Percentiles rank a stretch among this genome's conserved stretches.
These are phyloP conservation scores for Lindgomyces ingoldianus DNA, from an alignment of 495 filamentous ascomycete species.

Conservation along the genomic window DNA sequence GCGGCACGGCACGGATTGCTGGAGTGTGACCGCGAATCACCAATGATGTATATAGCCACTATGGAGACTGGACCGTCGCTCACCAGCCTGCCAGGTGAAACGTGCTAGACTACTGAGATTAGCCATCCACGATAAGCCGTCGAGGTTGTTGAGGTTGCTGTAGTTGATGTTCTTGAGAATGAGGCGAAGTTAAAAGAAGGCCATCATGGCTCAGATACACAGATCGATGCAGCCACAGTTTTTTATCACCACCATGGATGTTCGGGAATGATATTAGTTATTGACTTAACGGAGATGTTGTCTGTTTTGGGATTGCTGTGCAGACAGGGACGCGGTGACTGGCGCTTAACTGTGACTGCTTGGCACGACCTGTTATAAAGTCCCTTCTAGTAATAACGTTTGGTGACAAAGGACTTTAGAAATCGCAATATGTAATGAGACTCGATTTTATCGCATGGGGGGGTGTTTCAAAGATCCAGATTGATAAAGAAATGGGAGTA, in stretches of 20 bases:
- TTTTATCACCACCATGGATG: not conserved
- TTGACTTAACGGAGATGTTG: not conserved
- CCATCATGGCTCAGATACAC: not conserved
- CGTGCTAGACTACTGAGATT: not conserved
- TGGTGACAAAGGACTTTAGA: not conserved
- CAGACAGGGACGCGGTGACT: not conserved
- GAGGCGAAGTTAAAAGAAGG: not conserved
- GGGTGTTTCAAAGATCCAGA: too few relatives aligned
- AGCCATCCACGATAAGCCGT: not conserved
- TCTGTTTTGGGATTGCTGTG: conserved; percentile 8
- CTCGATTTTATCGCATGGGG: not conserved
- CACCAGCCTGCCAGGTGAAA: conserved; percentile 1
- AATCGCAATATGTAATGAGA: conserved; percentile 7
- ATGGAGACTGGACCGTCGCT: conserved; percentile 3
- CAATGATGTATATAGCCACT: conserved; percentile 1
- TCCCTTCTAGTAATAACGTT: not conserved
- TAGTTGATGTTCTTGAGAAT: not conserved
- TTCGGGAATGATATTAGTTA: not conserved
- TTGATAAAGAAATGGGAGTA: too few relatives aligned
- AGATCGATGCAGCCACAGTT: not conserved
- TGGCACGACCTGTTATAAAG: too few relatives aligned
- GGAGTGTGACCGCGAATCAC: conserved; percentile 28
- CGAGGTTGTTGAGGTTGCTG: not conserved
- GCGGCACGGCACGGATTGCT: conserved; percentile 30
- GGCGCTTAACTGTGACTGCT: conserved; percentile 6